Base-by-base conservation (phyloP, 1,284 basidiomycete species). In the Xanthoconium separans region DNA sequence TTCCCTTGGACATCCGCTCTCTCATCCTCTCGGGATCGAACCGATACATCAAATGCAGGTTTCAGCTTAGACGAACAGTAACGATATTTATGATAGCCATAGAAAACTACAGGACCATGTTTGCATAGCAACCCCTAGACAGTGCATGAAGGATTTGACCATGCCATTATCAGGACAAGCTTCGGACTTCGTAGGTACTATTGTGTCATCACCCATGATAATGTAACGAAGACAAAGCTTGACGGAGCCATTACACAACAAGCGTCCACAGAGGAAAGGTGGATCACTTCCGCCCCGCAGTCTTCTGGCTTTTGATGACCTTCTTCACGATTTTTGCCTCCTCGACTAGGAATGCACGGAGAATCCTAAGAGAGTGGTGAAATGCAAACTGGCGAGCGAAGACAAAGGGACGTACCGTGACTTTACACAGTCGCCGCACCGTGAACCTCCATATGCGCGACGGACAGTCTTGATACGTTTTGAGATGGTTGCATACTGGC, bases 261-360 rank as follows among this genome's bases (percentile, higher is more conserved):
- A 24, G 22, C 22, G 22, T 24, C 22, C 22, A 24, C 22, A 24
- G 22, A 24, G 22, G 16, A 24, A 24, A 24, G 22, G 22, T 5
- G 22, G 22, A 44, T 69, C 55, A 69, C 61, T 69, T 69, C 27
- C 57, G 63, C 37, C 44, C 15, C 31, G 44, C 15, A 13, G 67
- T 63, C 57, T 68, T 69, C 51, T 71, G 69, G 68, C 89, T 89
- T 84, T 98, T 98, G 83, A 98, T 93, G 63, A 99, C 95, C 78
- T 87, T 91, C 89, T 99, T 99, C 73, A 99, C 96, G 67, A 99
- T 98, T 85, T 98, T 99, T 47, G 96, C 96, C 82, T 99, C 95
- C 82, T 99, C 97, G 54, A 99, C 93, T 60, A 99, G 79, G 88
- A 99, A 99, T 61, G 97, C 95, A 58, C 97, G 93, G 70, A 99